These are phyloP conservation scores for Pelargonium australe DNA, from an alignment of 441 rosid genomes.

Conservation along the genomic window DNA sequence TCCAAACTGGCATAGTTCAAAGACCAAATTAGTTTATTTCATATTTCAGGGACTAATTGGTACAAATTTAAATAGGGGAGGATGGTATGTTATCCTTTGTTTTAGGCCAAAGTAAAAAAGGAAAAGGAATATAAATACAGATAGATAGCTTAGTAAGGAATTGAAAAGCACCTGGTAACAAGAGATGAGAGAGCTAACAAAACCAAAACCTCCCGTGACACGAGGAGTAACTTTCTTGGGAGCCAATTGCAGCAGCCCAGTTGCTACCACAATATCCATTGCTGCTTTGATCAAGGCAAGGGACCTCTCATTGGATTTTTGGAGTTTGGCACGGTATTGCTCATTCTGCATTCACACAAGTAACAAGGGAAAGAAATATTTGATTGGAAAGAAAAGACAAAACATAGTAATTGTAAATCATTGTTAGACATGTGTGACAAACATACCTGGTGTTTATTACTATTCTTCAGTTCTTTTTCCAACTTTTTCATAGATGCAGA, in stretches of 20 bases:
- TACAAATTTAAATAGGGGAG: too few species aligned
- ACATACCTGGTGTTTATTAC: conserved; percentile 55
- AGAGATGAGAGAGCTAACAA: conserved; percentile 75
- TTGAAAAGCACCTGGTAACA: conserved; percentile 77
- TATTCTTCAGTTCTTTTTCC: conserved; percentile 60
- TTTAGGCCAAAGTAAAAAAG: not conserved
- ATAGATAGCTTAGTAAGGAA: too few species aligned
- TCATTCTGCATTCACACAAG: conserved; percentile 42
- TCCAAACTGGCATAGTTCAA: too few species aligned
- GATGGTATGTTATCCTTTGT: not conserved
- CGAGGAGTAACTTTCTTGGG: conserved; percentile 90
- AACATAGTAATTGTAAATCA: not conserved
- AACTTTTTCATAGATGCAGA: conserved; percentile 71
- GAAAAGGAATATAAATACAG: not conserved
- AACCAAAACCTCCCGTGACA: conserved; percentile 84
- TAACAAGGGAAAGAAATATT: conserved; percentile 3
- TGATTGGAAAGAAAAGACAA: not conserved
- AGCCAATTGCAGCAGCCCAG: conserved; percentile 80
- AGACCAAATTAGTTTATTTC: too few species aligned
- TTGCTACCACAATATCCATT: conserved; percentile 80
- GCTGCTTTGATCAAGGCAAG: conserved; percentile 72
- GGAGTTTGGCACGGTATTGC: conserved; percentile 60
- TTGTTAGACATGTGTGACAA: not conserved
- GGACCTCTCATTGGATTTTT: conserved; percentile 79
- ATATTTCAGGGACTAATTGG: too few species aligned